Evolutionary conservation across 2,329 filamentous ascomycete species (phyloP).

Genomic region (Albifimbria verrucaria): DNA sequence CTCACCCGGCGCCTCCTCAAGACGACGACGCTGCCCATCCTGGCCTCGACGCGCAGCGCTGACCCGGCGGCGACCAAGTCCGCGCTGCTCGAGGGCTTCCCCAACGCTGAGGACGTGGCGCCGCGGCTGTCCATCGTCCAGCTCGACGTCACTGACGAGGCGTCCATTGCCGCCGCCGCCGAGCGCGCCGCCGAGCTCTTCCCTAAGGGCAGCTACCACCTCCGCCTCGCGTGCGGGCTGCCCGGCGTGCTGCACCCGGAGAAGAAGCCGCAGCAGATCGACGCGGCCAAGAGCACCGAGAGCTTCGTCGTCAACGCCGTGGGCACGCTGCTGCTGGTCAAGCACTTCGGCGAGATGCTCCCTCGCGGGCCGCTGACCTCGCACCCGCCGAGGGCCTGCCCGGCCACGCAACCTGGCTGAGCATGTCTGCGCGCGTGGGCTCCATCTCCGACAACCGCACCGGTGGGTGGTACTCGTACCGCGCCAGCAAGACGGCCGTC

Average conservation of each 20-base stretch:
- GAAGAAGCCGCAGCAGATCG: constrained; percentile 64
- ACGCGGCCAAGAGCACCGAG: constrained; percentile 56
- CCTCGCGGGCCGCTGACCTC: constrained; percentile 48
- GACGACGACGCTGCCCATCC: constrained; percentile 44
- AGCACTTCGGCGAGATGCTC: constrained; percentile 72
- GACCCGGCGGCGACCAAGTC: constrained; percentile 32
- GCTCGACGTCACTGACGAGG: constrained; percentile 56
- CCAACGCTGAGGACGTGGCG: constrained; percentile 15
- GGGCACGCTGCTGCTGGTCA: constrained; percentile 72
- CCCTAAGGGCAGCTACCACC: constrained; percentile 47
- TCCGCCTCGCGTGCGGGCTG: constrained; percentile 67
- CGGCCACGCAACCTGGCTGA: constrained; percentile 61
- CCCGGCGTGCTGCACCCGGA: constrained; percentile 73
- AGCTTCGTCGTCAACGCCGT: constrained; percentile 73
- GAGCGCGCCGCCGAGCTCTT: constrained; percentile 49
- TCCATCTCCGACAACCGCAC: constrained; percentile 67
- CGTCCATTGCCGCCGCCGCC: constrained; percentile 56
- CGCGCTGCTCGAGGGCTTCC: constrained; percentile 27
- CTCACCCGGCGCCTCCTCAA: constrained; percentile 47
- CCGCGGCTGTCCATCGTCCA: constrained; percentile 36
- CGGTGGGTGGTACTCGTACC: constrained; percentile 82
- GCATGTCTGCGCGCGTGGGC: constrained; percentile 76
- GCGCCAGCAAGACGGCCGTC: constrained; percentile 71
- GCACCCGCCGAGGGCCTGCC: constrained; percentile 35
- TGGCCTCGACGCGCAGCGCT: constrained; percentile 38